Base-by-base conservation (phyloP, 495 filamentous ascomycete species). In the Penicillium cataractarum region DNA sequence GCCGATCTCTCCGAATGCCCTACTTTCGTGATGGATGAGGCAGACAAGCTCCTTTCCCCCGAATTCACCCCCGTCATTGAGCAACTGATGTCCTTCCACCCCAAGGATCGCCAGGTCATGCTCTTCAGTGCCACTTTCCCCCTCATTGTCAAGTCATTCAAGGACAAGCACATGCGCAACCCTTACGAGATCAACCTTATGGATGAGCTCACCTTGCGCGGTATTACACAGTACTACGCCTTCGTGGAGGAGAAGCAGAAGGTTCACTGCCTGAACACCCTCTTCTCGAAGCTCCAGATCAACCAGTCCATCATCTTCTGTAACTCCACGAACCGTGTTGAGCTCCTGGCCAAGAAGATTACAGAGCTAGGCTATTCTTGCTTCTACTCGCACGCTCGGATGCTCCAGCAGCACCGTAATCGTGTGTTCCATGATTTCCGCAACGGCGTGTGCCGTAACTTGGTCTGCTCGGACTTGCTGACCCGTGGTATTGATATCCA, bases 241-340 rank as follows among this genome's bases (percentile, higher is more conserved):
- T 99, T 97, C 65, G 95, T 99, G 53, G 95, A 98, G 75, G 95
- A 99, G 79, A 97, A 97, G 79, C 92, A 97, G 74, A 99, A 99
- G 78, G 96, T 99, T 9, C 96, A 98, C 79, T 99, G 95, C 74
- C 81, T 99, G 40, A 99, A 99, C 79, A 99, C 95, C 1, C 87
- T 99, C 42, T 99, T 99, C 83, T 96, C 91, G 56, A 97, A 97
- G 78, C 87, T 99, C 13, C 95, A 98, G 77, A 99, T 99, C 78
- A 99, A 99, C 76, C 95, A 99, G 81, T 98, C 96, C 53, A 99
- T 99, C 80, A 99, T 99, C 70, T 99, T 99, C 81, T 99, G 95
- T 83, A 99, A 99, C 74, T 98, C 96, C 42, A 98, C 95, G 42
- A 97, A 97, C 71, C 92, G 95, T 48, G 95, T 99, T 19, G 95